Percentiles rank a stretch among this genome's conserved stretches.
Evolutionary conservation across 2,329 filamentous ascomycete genomes (phyloP).

Genomic region (Cryphonectria parasitica): DNA sequence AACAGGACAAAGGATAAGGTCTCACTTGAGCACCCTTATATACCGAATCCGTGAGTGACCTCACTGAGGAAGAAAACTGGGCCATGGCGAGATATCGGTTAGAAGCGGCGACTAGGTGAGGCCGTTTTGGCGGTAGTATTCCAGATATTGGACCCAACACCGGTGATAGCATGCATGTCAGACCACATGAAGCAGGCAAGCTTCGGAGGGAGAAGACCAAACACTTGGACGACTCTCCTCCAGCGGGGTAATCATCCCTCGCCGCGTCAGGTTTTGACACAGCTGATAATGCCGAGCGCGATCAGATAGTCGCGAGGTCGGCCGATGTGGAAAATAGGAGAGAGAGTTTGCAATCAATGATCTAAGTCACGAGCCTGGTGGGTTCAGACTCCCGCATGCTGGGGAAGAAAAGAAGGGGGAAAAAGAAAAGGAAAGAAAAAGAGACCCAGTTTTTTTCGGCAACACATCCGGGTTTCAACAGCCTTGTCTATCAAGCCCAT

Average conservation of each 20-base stretch:
- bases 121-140: neutral
- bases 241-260: too few species aligned
- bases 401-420: too few species aligned
- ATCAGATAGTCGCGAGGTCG: neutral
- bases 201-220: constrained; percentile 3
- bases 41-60: neutral
- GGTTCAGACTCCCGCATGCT: neutral
- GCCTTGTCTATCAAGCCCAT: neutral
- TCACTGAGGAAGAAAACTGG: neutral
- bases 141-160: neutral
- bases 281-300: neutral
- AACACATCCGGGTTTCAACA: neutral
- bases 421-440: neutral
- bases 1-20: neutral
- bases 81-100: constrained; percentile 5
- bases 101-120: constrained; percentile 14
- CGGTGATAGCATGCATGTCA: constrained; percentile 13
- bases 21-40: neutral
- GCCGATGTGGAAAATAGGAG: neutral
- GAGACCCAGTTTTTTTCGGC: constrained; percentile 8
- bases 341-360: neutral
- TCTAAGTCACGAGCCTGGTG: neutral
- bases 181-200: constrained; percentile 15
- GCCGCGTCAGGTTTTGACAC: too few species aligned
- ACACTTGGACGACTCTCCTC: constrained; percentile 4